Evolutionary conservation across 75 land plant genomes (phyloP).

Genomic region (Cunninghamia lanceolata): DNA sequence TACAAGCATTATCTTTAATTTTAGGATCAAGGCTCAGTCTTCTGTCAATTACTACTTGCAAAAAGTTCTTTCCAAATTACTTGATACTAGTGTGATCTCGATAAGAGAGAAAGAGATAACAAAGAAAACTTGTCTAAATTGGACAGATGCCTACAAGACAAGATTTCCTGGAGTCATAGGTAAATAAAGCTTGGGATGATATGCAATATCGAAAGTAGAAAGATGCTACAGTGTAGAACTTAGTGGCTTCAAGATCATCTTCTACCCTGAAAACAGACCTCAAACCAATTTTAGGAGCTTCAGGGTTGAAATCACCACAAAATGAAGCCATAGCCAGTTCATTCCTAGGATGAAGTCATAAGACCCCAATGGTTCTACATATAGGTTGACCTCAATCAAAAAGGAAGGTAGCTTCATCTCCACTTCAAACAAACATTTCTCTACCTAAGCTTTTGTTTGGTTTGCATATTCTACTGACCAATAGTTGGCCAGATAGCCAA

Average conservation of each 20-base stretch:
- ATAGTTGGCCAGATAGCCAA: no score
- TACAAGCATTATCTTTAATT: slow-evolving; percentile 66
- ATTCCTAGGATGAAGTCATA: no score
- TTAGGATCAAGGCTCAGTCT: slow-evolving; percentile 83
- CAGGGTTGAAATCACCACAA: neutral
- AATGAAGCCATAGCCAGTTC: no score
- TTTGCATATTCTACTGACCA: no score
- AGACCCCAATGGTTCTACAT: no score
- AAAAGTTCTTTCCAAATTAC: slow-evolving; percentile 72
- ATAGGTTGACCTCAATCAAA: no score
- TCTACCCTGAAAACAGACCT: neutral
- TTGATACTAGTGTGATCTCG: slow-evolving; percentile 45
- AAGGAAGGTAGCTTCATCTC: no score
- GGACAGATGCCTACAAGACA: neutral
- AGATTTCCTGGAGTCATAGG: neutral
- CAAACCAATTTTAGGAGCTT: neutral
- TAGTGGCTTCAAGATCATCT: neutral
- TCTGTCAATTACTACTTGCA: slow-evolving; percentile 67
- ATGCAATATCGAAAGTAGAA: slow-evolving; percentile 1
- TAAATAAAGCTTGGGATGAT: neutral
- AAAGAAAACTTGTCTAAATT: neutral
- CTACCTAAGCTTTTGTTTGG: no score
- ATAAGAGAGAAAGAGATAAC: neutral
- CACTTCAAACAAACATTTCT: no score
- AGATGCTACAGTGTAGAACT: neutral